Base-by-base conservation (phyloP, 345 rosid species). In the Eutrema japonicum region DNA sequence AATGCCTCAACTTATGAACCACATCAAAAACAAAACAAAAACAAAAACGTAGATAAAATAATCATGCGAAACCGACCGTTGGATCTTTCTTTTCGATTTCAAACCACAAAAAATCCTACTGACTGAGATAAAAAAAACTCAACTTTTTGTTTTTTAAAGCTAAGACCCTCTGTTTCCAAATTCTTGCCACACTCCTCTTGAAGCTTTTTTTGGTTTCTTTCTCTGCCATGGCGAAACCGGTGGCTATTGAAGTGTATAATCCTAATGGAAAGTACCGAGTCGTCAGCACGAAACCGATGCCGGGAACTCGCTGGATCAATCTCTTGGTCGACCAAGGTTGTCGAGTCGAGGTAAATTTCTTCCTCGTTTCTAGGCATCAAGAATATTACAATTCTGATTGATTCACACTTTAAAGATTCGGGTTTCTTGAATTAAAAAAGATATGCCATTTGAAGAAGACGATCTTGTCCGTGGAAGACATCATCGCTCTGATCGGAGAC, bases 221-320 rank as follows among this genome's bases (percentile, higher is more conserved):
- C 47, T 55, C 76, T 77, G 50, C 63, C 46, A 94, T 92, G 99
- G 92, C 97, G 51, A 95, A 88, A 81, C 99, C 98, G 4, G 84
- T 91, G 50, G 78, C 94, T 0, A 88, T 95, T 27, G 99, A 95
- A 80, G 99, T 95, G 29, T 88, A 89, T 75, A 95, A 95, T 58
- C 96, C 99, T 4, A 92, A 64, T 79, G 99, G 99, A 13, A 95
- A 81, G 50, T 90, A 87, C 85, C 86, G 99, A 82, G 97, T 95
- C 10, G 83, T 95, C 27, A 92, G 99, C 85, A 95, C 97, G 9
- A 95, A 95, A 62, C 50, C 99, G 33, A 95, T 95, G 99, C 97
- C 99, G 6, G 96, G 99, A 22, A 89, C 97, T 80, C 96, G 99
- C 64, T 95, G 97, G 99, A 92, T 95, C 80, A 88, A 95, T 65